A percentile compares a stretch with the other conserved stretches of the same genome.
phyloP scores from a whole-genome alignment of 345 rosid species.

The Eucalyptus victrix region DNA sequence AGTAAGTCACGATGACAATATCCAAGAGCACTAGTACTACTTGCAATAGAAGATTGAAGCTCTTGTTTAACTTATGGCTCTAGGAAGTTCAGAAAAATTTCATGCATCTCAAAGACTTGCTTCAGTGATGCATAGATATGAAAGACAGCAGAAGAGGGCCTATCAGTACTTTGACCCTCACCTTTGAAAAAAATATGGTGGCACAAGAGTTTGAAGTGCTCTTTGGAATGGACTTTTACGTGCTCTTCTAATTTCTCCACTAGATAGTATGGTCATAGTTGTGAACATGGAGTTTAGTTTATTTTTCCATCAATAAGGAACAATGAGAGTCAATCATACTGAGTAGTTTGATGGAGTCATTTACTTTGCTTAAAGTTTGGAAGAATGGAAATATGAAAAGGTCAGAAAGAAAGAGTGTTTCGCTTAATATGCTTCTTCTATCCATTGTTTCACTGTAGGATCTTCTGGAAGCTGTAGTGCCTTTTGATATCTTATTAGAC shows the following conservation, averaged over 20 bases:
- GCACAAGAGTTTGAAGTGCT: neutral
- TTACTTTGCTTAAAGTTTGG: neutral
- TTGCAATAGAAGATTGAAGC: neutral
- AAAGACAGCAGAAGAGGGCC: neutral
- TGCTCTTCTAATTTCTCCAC: neutral
- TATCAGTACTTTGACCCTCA: neutral
- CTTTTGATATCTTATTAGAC: slow-evolving; percentile 55
- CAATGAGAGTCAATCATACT: neutral
- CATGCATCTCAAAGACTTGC: neutral
- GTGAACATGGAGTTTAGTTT: neutral
- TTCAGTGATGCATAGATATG: neutral
- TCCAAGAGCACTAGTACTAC: neutral
- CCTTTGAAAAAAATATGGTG: neutral
- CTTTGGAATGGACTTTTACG: neutral
- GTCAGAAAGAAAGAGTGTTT: neutral
- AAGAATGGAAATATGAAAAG: neutral
- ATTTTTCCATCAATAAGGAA: neutral
- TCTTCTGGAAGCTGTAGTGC: slow-evolving; percentile 66
- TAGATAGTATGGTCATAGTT: neutral
- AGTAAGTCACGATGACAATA: neutral
- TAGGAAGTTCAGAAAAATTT: neutral
- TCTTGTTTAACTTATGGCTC: neutral
- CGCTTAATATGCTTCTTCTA: neutral
- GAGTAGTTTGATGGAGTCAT: neutral
- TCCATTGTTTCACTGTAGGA: slow-evolving; percentile 22